Evolutionary conservation across 495 filamentous ascomycete species (phyloP), one percentile per base, ranked within the genome.

Genomic region (Hypomontagnella monticulosa): DNA sequence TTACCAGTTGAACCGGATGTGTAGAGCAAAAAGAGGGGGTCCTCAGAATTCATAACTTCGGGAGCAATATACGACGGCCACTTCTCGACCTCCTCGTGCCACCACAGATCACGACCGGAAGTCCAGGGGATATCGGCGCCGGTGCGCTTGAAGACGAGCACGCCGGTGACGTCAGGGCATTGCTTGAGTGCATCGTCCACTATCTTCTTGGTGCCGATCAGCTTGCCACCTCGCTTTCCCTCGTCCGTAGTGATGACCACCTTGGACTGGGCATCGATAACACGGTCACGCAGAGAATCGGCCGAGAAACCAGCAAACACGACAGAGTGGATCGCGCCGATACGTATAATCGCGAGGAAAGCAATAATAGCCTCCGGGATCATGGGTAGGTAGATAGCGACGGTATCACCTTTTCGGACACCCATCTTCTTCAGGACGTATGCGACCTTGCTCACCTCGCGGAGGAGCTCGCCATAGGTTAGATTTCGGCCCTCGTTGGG

Each of bases 191-290:
- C 95, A 76, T 98, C 96, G 71, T 99, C 95, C 54, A 98, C 95
- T 75, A 99, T 98, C 83, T 95, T 95, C 88, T 99, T 98, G 57
- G 96, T 98, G 49, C 93, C 93, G 71, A 99, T 98, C 64, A 96
- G 79, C 84, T 98, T 99, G 59, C 95, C 95, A 73, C 96, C 95
- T 70, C 96, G 91, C 85, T 94, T 96, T 68, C 95, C 96, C 84
- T 98, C 96, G 74, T 98, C 95, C 15, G 92, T 89, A 34, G 96
- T 98, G 71, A 99, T 97, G 74, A 97, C 91, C 34, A 98, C 90
- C 78, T 88, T 94, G 71, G 89, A 93, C 47, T 91, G 77, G 51
- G 90, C 95, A 74, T 99, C 95, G 38, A 94, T 79, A 58, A 98
- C 93, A 76, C 95, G 95, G 78, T 99, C 95, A 55, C 93, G 91